Evolutionary conservation across 2,329 filamentous ascomycete species (phyloP).

Genomic region (Cercospora zeina): DNA sequence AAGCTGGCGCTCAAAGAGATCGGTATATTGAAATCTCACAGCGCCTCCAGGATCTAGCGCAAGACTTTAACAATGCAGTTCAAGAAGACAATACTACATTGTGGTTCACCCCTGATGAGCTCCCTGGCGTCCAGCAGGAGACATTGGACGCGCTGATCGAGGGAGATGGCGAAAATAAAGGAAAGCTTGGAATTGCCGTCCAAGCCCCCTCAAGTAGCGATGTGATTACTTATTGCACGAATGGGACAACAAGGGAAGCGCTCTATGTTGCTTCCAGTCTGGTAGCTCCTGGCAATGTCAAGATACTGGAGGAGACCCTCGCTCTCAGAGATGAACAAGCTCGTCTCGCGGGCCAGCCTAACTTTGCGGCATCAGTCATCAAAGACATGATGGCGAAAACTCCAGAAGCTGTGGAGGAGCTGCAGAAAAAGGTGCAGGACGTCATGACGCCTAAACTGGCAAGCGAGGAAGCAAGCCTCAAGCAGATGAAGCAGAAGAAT

Average conservation of each 20-base stretch:
- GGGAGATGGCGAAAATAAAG: slow-evolving; percentile 68
- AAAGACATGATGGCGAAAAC: slow-evolving; percentile 82
- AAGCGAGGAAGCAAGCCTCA: slow-evolving; percentile 1
- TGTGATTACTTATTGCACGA: slow-evolving; percentile 69
- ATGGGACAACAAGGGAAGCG: slow-evolving; percentile 65
- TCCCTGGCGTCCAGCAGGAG: slow-evolving; percentile 73
- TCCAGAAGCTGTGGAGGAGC: slow-evolving; percentile 66
- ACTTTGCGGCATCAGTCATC: slow-evolving; percentile 72
- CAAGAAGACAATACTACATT: slow-evolving; percentile 73
- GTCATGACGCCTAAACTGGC: not conserved
- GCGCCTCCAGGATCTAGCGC: slow-evolving; percentile 65
- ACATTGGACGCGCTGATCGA: slow-evolving; percentile 65
- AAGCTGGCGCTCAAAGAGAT: slow-evolving; percentile 66
- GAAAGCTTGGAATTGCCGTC: slow-evolving; percentile 66
- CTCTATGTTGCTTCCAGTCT: slow-evolving; percentile 73
- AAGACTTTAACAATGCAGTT: slow-evolving; percentile 57
- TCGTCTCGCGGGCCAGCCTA: slow-evolving; percentile 70
- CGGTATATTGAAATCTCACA: slow-evolving; percentile 82
- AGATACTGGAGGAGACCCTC: slow-evolving; percentile 70
- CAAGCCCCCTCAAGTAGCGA: slow-evolving; percentile 70
- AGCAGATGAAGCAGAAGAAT: slow-evolving; percentile 8
- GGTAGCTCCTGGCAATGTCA: slow-evolving; percentile 70
- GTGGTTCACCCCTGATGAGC: slow-evolving; percentile 71
- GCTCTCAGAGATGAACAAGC: slow-evolving; percentile 73
- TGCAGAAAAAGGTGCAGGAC: slow-evolving; percentile 48